Conservation (phyloP, 2,329 filamentous ascomycete species). For the Phyllosticta ampelicida region DNA sequence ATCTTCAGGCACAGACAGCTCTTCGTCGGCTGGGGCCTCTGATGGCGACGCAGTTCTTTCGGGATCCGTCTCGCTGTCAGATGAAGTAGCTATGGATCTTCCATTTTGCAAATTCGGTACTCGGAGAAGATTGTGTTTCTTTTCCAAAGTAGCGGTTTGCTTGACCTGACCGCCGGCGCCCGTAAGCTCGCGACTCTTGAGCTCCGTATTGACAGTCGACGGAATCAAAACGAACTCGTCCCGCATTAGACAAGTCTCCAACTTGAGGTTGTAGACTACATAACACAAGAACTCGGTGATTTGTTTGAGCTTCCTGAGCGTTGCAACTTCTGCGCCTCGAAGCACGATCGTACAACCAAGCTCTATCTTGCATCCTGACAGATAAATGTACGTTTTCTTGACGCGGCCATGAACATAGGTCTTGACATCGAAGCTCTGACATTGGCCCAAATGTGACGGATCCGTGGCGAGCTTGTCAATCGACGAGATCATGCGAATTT, state of each 20-base stretch:
- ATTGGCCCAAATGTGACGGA: conserved; percentile 64
- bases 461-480: conserved; percentile 82
- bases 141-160: background rate
- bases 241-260: conserved; percentile 87
- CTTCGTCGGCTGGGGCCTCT: conserved; percentile 30
- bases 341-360: conserved; percentile 92
- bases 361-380: conserved; percentile 81
- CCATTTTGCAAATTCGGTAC: background rate
- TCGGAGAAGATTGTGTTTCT: background rate
- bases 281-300: conserved; percentile 99
- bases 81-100: background rate
- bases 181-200: conserved; percentile 4
- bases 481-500: conserved; percentile 86
- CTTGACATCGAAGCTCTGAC: conserved; percentile 85
- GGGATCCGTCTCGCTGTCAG: background rate
- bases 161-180: background rate
- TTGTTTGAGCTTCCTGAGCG: conserved; percentile 70
- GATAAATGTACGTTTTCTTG: conserved; percentile 92
- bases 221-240: conserved; percentile 87
- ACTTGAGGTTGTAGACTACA: conserved; percentile 92
- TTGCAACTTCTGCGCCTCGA: conserved; percentile 62
- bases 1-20: conserved; percentile 49
- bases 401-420: conserved; percentile 78
- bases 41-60: conserved; percentile 5
- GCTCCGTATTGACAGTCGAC: conserved; percentile 38